Evolutionary conservation across 2,329 filamentous ascomycete genomes (phyloP).

Genomic region (Colletotrichum phormii): DNA sequence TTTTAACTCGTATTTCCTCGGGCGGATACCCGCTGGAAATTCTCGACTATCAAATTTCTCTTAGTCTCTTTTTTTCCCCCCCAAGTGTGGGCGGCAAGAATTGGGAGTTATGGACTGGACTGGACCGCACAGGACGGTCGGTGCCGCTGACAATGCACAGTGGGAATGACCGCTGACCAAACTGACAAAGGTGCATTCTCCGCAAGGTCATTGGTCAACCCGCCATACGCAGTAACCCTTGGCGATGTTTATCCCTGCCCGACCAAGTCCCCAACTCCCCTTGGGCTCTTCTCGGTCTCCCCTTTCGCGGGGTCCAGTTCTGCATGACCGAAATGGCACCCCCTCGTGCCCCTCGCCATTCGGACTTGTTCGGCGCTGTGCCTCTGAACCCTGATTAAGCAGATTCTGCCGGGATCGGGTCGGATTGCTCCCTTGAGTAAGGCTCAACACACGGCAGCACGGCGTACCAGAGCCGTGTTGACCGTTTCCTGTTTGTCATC

Average conservation of each 20-base stretch:
- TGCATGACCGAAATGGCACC: neutral
- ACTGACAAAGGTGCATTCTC: slow-evolving; percentile 28
- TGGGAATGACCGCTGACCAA: slow-evolving; percentile 18
- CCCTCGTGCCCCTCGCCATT: slow-evolving; percentile 9
- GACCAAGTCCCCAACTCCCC: neutral
- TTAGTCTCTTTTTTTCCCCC: neutral
- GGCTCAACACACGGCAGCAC: neutral
- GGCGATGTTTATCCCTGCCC: slow-evolving; percentile 4
- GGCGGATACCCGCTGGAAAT: neutral
- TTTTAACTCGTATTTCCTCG: neutral
- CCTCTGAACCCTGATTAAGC: neutral
- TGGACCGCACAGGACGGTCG: no score
- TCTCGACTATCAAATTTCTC: neutral
- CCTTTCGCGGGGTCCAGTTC: slow-evolving; percentile 7
- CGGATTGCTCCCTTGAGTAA: neutral
- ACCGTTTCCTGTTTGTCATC: slow-evolving; percentile 19
- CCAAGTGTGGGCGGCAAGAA: neutral
- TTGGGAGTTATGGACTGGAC: neutral
- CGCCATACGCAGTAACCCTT: neutral
- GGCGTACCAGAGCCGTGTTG: neutral
- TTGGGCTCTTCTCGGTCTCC: neutral
- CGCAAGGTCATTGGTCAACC: slow-evolving; percentile 7
- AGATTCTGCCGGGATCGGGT: slow-evolving; percentile 27
- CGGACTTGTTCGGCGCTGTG: slow-evolving; percentile 18
- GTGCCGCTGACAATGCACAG: neutral